Evolutionary conservation across 805 yeast genomes (phyloP), one percentile per base, ranked within the genome.

Genomic region (Monosporozyma aerobia): DNA sequence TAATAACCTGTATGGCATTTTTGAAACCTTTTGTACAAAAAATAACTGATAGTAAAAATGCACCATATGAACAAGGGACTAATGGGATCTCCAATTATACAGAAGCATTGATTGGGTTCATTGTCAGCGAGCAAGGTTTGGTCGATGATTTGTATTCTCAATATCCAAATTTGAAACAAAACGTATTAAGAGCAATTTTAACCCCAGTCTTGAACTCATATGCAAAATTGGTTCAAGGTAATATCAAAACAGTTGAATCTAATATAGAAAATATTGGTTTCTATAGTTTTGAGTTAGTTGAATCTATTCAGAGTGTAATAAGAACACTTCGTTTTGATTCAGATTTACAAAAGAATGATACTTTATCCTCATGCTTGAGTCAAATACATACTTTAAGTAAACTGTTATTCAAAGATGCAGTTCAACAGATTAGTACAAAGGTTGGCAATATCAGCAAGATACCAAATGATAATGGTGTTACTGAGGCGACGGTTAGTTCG

Each of bases 401-500:
- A 44, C 65, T 71, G 0, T 69, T 82, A n/a, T 81, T 86, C 61
- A 66, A 68, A 50, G 87, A 81, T 51, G 74, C 81, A 48, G 73
- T 88, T 53, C 69, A 69, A 46, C 77, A 74, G 54, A 81, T 87
- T 32, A 87, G 81, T 47, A 61, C 63, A 3, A 72, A 80, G 46
- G 78, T 82, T 16, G 68, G 63, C 16, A 60, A 72, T n/a, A 63
- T 80, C 52, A 70, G 74, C 2, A 61, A 69, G 9, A 63, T 84
- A 41, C 85, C 88, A 10, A 76, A 76, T 47, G 96, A 88, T 56
- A 78, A 77, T 58, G 86, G 87, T 50, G 79, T 88, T 46, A 77
- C 86, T 44, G 90, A 83, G 60, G 75, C 81, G 14, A 83, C 87
- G 0, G 82, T 83, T n/a, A 92, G 85, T 53, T 70, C 82, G 8